These are phyloP conservation scores for Leccinum boreale DNA, from an alignment of 768 basidiomycete species.

Conservation along the genomic window DNA sequence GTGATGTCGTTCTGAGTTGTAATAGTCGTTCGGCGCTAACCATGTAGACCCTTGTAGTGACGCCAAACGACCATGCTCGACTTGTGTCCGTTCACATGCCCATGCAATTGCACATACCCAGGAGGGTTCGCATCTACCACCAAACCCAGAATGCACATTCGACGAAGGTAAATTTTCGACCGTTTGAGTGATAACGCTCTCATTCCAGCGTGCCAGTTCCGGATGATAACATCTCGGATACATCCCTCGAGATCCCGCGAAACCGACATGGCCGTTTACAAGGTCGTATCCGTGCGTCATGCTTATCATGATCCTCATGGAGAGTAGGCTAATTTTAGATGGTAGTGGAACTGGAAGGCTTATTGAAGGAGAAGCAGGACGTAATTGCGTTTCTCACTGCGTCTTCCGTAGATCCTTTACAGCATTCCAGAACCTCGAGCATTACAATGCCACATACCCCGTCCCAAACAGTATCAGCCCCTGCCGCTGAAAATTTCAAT, in stretches of 20 bases:
- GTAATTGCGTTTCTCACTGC: constrained; percentile 1
- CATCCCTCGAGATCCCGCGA: constrained; percentile 49
- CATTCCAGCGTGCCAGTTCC: constrained; percentile 30
- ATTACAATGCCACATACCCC: not conserved
- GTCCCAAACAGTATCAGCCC: not conserved
- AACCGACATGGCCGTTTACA: constrained; percentile 64
- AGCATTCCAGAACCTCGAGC: not conserved
- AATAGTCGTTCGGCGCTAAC: constrained; percentile 3
- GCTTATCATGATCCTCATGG: not conserved
- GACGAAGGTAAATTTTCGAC: constrained; percentile 52
- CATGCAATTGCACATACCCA: constrained; percentile 63
- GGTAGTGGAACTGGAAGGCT: constrained; percentile 65
- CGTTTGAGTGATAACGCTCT: not conserved
- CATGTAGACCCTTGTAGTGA: constrained; percentile 43
- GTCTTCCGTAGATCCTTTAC: constrained; percentile 1
- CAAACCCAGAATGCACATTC: constrained; percentile 69
- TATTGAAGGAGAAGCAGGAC: constrained; percentile 57
- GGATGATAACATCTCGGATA: constrained; percentile 31
- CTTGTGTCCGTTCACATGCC: constrained; percentile 71
- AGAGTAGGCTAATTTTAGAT: constrained; percentile 4
- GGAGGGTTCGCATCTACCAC: constrained; percentile 50
- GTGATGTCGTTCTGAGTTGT: constrained; percentile 31
- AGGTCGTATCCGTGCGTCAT: constrained; percentile 58
- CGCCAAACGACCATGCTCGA: constrained; percentile 73
- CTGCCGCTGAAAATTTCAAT: not conserved